phyloP scores from a whole-genome alignment of 2,329 filamentous ascomycete species.

The Madurella mycetomatis region DNA sequence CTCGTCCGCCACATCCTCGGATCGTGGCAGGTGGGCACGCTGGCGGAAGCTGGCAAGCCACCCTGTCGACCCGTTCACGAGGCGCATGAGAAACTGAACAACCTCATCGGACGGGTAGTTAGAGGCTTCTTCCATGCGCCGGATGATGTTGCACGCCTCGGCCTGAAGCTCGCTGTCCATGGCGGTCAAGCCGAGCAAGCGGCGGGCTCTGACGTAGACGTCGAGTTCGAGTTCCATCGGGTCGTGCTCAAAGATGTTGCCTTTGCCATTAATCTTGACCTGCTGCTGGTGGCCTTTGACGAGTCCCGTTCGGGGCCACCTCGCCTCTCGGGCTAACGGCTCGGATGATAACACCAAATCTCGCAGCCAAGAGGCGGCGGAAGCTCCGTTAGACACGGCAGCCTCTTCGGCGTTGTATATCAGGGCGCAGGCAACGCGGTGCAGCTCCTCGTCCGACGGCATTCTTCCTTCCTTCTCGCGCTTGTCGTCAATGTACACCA shows the following conservation, averaged over 20 bases:
- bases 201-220: slow-evolving; percentile 48
- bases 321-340: slow-evolving; percentile 29
- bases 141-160: slow-evolving; percentile 55
- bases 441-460: slow-evolving; percentile 50
- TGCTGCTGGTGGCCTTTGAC: slow-evolving; percentile 44
- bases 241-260: slow-evolving; percentile 53
- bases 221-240: slow-evolving; percentile 52
- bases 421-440: slow-evolving; percentile 56
- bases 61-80: slow-evolving; percentile 44
- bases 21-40: slow-evolving; percentile 53
- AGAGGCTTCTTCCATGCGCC: slow-evolving; percentile 51
- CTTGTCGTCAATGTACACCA: slow-evolving; percentile 47
- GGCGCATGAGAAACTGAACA: slow-evolving; percentile 53
- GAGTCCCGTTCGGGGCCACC: slow-evolving; percentile 29
- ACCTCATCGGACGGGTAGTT: slow-evolving; percentile 46
- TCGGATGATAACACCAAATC: slow-evolving; percentile 53
- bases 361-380: slow-evolving; percentile 50
- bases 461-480: slow-evolving; percentile 37
- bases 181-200: slow-evolving; percentile 53
- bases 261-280: slow-evolving; percentile 55
- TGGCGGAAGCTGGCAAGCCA: slow-evolving; percentile 56
- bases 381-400: slow-evolving; percentile 37
- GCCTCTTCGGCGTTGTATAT: slow-evolving; percentile 51
- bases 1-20: slow-evolving; percentile 49
- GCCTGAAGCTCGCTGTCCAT: slow-evolving; percentile 57